Conservation (phyloP, 345 rosid genomes). For the Bretschneidera sinensis region DNA sequence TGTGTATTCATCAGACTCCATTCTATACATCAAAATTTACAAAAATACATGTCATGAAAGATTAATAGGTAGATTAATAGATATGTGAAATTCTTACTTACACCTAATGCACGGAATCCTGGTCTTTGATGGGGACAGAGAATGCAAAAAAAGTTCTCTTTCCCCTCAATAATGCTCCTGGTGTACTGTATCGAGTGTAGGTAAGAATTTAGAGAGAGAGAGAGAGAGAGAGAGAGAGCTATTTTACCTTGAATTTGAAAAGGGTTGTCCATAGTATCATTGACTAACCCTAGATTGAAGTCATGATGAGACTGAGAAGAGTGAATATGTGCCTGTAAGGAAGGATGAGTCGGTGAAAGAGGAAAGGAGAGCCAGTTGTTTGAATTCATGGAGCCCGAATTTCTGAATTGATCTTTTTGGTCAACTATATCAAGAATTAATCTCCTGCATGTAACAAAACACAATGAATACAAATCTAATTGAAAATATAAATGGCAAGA, state of each 20-base stretch:
- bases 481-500: constrained; percentile 3
- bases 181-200: too few relatives aligned
- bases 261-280: constrained; percentile 69
- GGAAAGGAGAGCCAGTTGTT: constrained; percentile 99
- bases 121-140: too few relatives aligned
- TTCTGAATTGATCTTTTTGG: constrained; percentile 1
- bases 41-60: background rate
- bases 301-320: constrained; percentile 73
- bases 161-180: too few relatives aligned
- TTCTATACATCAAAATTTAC: constrained; percentile 33
- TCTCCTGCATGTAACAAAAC: constrained; percentile 17
- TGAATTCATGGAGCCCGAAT: constrained; percentile 64
- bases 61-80: too few relatives aligned
- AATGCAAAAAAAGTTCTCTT: too few relatives aligned
- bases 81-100: too few relatives aligned
- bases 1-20: constrained; percentile 74
- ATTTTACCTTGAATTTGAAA: constrained; percentile 83
- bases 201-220: background rate
- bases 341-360: constrained; percentile 71
- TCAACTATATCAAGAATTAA: constrained; percentile 3
- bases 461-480: constrained; percentile 15
- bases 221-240: background rate
- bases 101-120: too few relatives aligned
- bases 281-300: constrained; percentile 74
- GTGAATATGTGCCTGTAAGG: constrained; percentile 66